Conservation (phyloP, 2,329 filamentous ascomycete genomes). For the Diplodia seriata region DNA sequence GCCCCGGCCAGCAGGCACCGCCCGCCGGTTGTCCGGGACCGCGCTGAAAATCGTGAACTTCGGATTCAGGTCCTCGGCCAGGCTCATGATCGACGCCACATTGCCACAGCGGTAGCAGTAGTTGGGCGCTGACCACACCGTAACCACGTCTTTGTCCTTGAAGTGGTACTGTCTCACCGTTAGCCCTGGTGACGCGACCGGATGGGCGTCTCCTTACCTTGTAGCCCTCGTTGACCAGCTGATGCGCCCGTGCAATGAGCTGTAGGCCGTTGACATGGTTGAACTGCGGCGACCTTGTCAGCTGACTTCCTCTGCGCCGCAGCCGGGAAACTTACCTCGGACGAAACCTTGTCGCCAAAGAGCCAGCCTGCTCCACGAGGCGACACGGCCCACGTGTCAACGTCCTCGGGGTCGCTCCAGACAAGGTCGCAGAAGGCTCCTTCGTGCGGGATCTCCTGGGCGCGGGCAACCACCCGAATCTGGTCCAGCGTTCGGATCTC, state of each 20-base stretch:
- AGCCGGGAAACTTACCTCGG: constrained; percentile 56
- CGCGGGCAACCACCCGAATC: constrained; percentile 77
- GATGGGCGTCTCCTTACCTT: constrained; percentile 56
- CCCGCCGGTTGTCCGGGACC: constrained; percentile 83
- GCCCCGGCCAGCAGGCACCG: constrained; percentile 71
- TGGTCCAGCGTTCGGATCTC: constrained; percentile 95
- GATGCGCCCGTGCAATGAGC: constrained; percentile 75
- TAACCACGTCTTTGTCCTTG: constrained; percentile 89
- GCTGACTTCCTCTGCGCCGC: constrained; percentile 10
- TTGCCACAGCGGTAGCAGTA: constrained; percentile 98
- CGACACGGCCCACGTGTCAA: constrained; percentile 74
- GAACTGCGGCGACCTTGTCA: constrained; percentile 56
- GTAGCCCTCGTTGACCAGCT: constrained; percentile 79
- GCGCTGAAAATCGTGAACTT: constrained; percentile 93
- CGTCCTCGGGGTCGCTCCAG: constrained; percentile 83
- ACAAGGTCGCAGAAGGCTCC: constrained; percentile 97
- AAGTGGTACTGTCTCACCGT: constrained; percentile 76
- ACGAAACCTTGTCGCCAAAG: constrained; percentile 74
- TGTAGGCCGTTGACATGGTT: constrained; percentile 77
- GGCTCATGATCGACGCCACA: constrained; percentile 85
- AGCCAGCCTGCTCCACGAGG: constrained; percentile 72
- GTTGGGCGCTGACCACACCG: constrained; percentile 87
- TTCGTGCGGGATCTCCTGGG: constrained; percentile 96
- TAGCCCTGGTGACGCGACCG: constrained; percentile 2
- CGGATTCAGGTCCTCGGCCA: constrained; percentile 82